Conservation (phyloP, 2,329 filamentous ascomycete genomes). For the Blastomyces silverae region DNA sequence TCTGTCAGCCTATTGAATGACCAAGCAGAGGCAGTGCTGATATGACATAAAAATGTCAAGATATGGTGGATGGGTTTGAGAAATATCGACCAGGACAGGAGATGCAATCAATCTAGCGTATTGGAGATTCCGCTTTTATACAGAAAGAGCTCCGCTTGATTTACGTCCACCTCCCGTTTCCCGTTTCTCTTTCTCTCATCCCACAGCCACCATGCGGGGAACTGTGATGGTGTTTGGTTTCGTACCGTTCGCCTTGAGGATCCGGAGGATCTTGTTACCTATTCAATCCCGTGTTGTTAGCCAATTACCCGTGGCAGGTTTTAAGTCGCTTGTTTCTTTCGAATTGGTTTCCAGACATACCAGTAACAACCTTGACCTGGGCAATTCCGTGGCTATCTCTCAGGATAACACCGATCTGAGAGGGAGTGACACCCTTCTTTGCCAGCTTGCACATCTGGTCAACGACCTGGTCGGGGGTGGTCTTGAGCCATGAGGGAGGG, state of each 20-base stretch:
- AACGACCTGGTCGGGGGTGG: conserved; percentile 94
- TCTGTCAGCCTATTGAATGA: conserved; percentile 71
- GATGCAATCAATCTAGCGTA: not conserved
- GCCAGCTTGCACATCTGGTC: conserved; percentile 99
- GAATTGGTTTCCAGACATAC: conserved; percentile 49
- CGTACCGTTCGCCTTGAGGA: conserved; percentile 96
- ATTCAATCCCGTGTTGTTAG: conserved; percentile 33
- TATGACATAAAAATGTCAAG: conserved; percentile 9
- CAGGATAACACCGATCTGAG: conserved; percentile 97
- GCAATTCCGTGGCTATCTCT: conserved; percentile 97
- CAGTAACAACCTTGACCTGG: conserved; percentile 95
- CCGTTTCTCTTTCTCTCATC: conserved; percentile 16
- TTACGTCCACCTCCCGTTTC: conserved; percentile 15
- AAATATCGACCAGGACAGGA: not conserved
- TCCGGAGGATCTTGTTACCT: conserved; percentile 99
- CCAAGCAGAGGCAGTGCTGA: conserved; percentile 70
- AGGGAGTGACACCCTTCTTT: conserved; percentile 96
- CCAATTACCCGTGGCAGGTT: conserved; percentile 18
- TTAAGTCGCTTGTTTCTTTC: not conserved
- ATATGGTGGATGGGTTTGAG: not conserved
- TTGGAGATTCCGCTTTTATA: not conserved
- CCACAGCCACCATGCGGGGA: conserved; percentile 20
- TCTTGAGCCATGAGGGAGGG: conserved; percentile 94
- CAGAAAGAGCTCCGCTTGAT: conserved; percentile 12
- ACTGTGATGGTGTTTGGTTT: conserved; percentile 23